These are phyloP conservation scores for Cryptosporidium muris DNA, from an alignment of 169 alveolate species.

Conservation along the genomic window DNA sequence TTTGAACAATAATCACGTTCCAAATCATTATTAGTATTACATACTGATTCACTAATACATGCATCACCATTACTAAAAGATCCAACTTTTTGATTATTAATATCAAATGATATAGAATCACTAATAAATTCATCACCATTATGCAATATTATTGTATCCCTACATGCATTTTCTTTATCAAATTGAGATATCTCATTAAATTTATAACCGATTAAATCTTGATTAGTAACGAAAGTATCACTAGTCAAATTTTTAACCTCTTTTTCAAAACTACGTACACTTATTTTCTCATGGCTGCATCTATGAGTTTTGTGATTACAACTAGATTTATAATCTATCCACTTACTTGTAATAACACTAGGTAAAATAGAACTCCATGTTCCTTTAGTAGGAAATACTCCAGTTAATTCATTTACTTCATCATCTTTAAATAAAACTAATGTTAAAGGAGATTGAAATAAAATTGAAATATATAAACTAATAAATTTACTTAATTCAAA, in stretches of 20 bases:
- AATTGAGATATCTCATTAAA: not conserved
- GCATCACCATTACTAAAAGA: no score
- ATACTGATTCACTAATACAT: no score
- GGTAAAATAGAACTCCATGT: slow-evolving; percentile 55
- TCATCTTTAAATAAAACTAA: slow-evolving; percentile 40
- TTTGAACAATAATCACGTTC: no score
- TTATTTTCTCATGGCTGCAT: slow-evolving; percentile 11
- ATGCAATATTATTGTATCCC: no score
- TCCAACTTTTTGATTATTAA: no score
- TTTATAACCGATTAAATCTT: not conserved
- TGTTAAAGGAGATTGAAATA: slow-evolving; percentile 62
- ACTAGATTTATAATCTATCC: slow-evolving; percentile 55
- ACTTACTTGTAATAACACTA: slow-evolving; percentile 24
- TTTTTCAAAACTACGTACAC: not conserved
- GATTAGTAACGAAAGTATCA: not conserved
- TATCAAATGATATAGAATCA: no score
- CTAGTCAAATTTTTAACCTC: not conserved
- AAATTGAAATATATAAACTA: slow-evolving; percentile 37
- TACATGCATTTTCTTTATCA: no score
- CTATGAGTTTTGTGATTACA: slow-evolving; percentile 40
- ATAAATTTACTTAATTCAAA: slow-evolving; percentile 51
- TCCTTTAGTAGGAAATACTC: slow-evolving; percentile 62
- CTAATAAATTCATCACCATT: no score
- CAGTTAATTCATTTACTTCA: slow-evolving; percentile 24
- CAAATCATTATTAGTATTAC: no score